Base-by-base conservation (phyloP, 768 basidiomycete genomes). In the Auriscalpium microsporum region DNA sequence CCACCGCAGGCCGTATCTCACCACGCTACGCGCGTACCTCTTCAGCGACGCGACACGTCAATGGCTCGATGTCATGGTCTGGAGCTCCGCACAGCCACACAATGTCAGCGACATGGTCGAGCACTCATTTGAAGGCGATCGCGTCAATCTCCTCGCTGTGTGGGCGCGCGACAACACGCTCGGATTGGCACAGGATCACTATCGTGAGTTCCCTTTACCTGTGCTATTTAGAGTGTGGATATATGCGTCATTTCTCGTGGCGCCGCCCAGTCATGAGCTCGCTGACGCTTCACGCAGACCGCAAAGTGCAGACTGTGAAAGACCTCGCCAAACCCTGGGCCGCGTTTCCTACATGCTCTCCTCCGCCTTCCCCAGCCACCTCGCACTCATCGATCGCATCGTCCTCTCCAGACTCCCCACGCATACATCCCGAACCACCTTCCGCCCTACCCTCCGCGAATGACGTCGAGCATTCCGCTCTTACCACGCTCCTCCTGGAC, bases 11-110 rank as follows among this genome's bases (percentile, higher is more conserved):
- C 86, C 89, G 0, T 92, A 84, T 66, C 73, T 90, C 61, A 55
- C 68, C 5, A 67, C 83, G 1, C 87, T 91, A 61, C 64, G 75
- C 4, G 66, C 75, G 3, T 91, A 86, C 63, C 68, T 90, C 2
- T 83, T 89, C 60, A 80, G 83, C 49, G 69, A 76, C 0, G 60
- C 72, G 16, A 88, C 83, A n/a, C 72, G 69, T 36, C 62, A 63
- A 13, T 90, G 87, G 86, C 75, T 91, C 17, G 87, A 90, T 56
- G 83, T 86, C 4, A 92, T 92, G 86, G 79, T 94, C 4, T 94
- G 90, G 90, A 88, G 86, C 64, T 88, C 86, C 2, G 90, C 90
- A 4, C 87, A 90, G 64, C 87, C 89, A 2, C 83, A 84, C 50
- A 89, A 80, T 64, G 90, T 90, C 9, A 67, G 71, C 0, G 82